phyloP scores from a whole-genome alignment of 2,329 filamentous ascomycete genomes.

The Aspergillus brunneoviolaceus region DNA sequence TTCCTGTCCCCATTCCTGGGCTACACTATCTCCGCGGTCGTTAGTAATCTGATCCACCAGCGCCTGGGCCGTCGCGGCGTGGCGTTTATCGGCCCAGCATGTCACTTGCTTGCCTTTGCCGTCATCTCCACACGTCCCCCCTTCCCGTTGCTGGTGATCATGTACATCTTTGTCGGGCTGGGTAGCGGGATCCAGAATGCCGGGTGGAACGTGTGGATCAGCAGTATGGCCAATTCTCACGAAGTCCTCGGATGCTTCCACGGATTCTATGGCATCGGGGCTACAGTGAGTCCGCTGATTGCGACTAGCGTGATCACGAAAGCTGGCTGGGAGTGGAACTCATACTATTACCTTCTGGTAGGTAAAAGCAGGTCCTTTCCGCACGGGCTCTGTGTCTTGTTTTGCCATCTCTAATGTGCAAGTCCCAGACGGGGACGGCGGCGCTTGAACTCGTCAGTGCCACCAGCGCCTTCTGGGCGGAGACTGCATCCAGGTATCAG shows the following conservation, averaged over 20 bases:
- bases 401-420: background rate
- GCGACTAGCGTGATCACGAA: constrained; percentile 71
- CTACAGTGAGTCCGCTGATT: constrained; percentile 66
- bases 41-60: constrained; percentile 46
- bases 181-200: constrained; percentile 48
- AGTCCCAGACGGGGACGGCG: constrained; percentile 16
- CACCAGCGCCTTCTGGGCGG: constrained; percentile 2
- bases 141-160: constrained; percentile 40
- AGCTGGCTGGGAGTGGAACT: constrained; percentile 63
- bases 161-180: constrained; percentile 41
- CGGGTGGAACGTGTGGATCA: constrained; percentile 62
- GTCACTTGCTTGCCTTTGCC: constrained; percentile 37
- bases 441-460: constrained; percentile 21
- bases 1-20: constrained; percentile 50
- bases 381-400: too few species aligned
- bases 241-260: constrained; percentile 72
- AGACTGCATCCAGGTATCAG: background rate
- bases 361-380: too few species aligned
- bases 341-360: constrained; percentile 74
- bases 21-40: constrained; percentile 45
- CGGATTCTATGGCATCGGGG: constrained; percentile 69
- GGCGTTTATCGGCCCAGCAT: constrained; percentile 61
- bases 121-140: constrained; percentile 38
- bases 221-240: constrained; percentile 71
- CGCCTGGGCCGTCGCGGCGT: constrained; percentile 66